Evolutionary conservation across 1,284 basidiomycete species (phyloP).

Genomic region (Rhodotorula sp.): DNA sequence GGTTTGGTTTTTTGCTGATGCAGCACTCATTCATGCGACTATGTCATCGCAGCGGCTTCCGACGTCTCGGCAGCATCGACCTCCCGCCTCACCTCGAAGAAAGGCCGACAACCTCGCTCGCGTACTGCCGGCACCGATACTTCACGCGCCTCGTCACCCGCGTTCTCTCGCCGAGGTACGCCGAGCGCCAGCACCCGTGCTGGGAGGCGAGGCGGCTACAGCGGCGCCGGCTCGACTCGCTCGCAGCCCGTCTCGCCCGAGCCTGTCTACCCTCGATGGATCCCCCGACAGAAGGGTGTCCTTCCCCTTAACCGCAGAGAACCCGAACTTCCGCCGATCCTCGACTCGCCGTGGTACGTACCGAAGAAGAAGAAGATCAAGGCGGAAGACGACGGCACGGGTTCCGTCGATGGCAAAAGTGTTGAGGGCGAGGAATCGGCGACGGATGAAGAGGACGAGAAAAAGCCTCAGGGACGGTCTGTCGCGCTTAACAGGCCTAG

Average conservation of each 20-base stretch:
- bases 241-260: neutral
- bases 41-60: neutral
- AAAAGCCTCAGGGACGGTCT: conserved; percentile 1
- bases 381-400: too few relatives aligned
- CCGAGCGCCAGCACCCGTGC: neutral
- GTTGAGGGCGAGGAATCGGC: conserved; percentile 2
- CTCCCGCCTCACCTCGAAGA: neutral
- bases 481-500: conserved; percentile 17
- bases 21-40: too few relatives aligned
- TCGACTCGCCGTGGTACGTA: conserved; percentile 27
- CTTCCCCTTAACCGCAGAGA: conserved; percentile 6
- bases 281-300: conserved; percentile 6
- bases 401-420: neutral
- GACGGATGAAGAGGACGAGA: conserved; percentile 11
- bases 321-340: conserved; percentile 19
- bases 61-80: conserved; percentile 3
- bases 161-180: neutral
- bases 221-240: neutral
- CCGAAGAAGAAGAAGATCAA: conserved; percentile 17
- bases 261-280: conserved; percentile 3
- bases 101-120: conserved; percentile 2
- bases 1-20: neutral
- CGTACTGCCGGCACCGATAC: conserved; percentile 2
- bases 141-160: neutral
- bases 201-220: too few relatives aligned